A percentile compares a stretch with the other conserved stretches of the same genome.
Evolutionary conservation across 2,329 filamentous ascomycete genomes (phyloP).

Genomic region (Sporothrix humicola): DNA sequence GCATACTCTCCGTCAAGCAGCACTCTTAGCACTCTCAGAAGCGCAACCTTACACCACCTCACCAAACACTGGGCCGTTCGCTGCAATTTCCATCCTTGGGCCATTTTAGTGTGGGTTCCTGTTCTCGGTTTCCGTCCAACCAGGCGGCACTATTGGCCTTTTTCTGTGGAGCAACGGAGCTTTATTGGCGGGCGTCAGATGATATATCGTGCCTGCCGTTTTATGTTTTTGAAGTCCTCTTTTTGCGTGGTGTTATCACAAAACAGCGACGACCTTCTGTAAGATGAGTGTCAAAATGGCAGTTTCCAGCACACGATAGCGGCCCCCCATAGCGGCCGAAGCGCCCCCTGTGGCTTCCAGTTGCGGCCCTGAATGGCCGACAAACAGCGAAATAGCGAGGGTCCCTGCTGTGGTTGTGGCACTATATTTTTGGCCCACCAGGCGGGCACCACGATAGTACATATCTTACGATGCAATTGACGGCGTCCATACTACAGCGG

Average conservation of each 20-base stretch:
- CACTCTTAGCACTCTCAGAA: neutral
- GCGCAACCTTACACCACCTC: neutral
- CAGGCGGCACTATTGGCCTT: neutral
- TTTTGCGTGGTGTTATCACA: neutral
- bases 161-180: neutral
- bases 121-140: neutral
- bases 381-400: neutral
- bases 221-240: neutral
- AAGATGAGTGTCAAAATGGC: neutral
- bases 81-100: neutral
- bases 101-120: neutral
- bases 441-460: neutral
- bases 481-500: too few relatives aligned
- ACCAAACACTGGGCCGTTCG: neutral
- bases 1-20: conserved; percentile 6
- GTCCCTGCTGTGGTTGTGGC: neutral
- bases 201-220: neutral
- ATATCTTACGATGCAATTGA: neutral
- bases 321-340: neutral
- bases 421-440: neutral
- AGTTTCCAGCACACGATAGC: neutral
- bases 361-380: neutral
- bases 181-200: neutral
- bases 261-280: neutral
- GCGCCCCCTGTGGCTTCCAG: neutral